Evolutionary conservation across 2,329 filamentous ascomycete genomes (phyloP).

Genomic region (Cercospora sojina): DNA sequence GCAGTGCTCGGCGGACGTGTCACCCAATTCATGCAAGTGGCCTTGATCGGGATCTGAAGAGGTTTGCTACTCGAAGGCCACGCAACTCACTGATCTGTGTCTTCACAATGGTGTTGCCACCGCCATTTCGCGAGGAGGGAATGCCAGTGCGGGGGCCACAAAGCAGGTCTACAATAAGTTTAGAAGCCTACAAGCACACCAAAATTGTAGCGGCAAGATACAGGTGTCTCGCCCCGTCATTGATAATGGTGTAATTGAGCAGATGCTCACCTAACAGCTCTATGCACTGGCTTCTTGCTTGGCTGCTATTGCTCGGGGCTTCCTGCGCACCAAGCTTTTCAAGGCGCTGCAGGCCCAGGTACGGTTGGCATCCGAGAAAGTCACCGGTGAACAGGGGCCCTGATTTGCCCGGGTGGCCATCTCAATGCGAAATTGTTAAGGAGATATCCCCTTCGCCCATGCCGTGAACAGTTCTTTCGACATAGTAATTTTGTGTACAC

Average conservation of each 20-base stretch:
- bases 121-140: background rate
- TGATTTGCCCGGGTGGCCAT: background rate
- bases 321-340: background rate
- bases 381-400: background rate
- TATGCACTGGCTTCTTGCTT: background rate
- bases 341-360: background rate
- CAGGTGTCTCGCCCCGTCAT: background rate
- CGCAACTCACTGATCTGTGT: background rate
- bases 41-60: background rate
- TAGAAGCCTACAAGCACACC: background rate
- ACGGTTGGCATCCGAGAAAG: background rate
- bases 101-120: background rate
- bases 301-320: background rate
- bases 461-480: background rate
- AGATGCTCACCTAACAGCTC: background rate
- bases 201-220: background rate
- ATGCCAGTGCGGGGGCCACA: background rate
- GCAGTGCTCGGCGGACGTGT: background rate
- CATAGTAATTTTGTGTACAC: background rate
- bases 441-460: background rate
- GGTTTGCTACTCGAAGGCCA: background rate
- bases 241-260: background rate
- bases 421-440: background rate
- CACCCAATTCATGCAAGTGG: background rate
- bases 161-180: background rate